Evolutionary conservation across 1,284 basidiomycete species (phyloP).

Genomic region (Austroboletus niveus): DNA sequence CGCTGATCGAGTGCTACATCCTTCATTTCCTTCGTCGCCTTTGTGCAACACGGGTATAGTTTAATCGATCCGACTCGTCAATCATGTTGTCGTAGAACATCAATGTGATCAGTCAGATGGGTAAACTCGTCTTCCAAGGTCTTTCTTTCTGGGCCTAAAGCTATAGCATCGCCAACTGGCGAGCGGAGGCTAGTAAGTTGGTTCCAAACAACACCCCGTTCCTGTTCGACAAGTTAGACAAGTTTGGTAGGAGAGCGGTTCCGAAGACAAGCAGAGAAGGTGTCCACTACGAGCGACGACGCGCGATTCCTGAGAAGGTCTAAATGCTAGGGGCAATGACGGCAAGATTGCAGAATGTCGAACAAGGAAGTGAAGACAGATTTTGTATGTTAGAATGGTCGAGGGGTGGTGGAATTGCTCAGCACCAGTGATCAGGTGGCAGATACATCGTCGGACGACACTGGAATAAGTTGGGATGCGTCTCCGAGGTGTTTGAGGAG

Average conservation of each 20-base stretch:
- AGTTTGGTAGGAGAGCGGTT: neutral
- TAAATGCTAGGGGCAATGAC: neutral
- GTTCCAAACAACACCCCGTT: neutral
- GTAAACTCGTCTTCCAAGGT: neutral
- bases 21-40: no score
- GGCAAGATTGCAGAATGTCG: neutral
- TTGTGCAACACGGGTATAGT: neutral
- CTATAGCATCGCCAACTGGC: neutral
- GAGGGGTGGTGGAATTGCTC: neutral
- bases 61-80: no score
- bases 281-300: neutral
- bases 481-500: no score
- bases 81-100: no score
- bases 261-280: neutral
- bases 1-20: no score
- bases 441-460: no score
- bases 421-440: neutral
- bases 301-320: neutral
- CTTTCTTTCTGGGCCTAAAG: neutral
- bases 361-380: neutral
- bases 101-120: neutral
- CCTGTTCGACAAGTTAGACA: neutral
- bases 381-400: neutral
- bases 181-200: neutral
- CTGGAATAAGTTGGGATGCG: no score